Base-by-base conservation (phyloP, 495 filamentous ascomycete species). In the Aspergillus ellipticus region DNA sequence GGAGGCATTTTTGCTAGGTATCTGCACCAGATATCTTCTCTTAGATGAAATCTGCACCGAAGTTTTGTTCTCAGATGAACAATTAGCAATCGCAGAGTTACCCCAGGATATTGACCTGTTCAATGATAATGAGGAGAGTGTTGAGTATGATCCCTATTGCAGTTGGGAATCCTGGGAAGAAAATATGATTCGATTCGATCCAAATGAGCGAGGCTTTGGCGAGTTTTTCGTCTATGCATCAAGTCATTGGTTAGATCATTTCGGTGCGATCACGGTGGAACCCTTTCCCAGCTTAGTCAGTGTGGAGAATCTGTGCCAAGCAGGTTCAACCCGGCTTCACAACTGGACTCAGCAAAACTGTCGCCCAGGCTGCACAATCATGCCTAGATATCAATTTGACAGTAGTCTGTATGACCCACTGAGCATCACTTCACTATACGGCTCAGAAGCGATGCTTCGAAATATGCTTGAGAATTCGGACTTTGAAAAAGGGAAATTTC, bases 1-100 rank as follows among this genome's bases (percentile, higher is more conserved):
- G 42, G 56, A 67, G 24, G 61, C 56, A 48, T 63, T 59, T 42
- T 58, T 62, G 15, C 53, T 63, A 10, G 48, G 51, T 55, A 56
- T 64, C 41, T 68, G 66, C 51, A 57, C 56, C 53, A 59, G 41
- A 58, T 68, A 68, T 55, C 60, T 68, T 43, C 62, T 68, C 42
- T 54, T 68, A 37, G 60, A 63, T 54, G 66, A 68, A 4, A 62
- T 66, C 53, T 53, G 45, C 37, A 37, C 54, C 16, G 63, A n/a
- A 45, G 46, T 59, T 39, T 33, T 66, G 39, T 63, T 63, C 51
- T 59, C 57, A 6, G 55, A 61, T 19, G 57, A 63, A 49, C 57
- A 63, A 53, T 20, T 54, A 29, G 60, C 60, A 55, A 42, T 66
- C 31, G 53, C 53, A 49, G 55, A 66, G 42, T 53, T 66, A 20